Base-by-base conservation (phyloP, 164 flowering plant species). In the Malania oleifera region DNA sequence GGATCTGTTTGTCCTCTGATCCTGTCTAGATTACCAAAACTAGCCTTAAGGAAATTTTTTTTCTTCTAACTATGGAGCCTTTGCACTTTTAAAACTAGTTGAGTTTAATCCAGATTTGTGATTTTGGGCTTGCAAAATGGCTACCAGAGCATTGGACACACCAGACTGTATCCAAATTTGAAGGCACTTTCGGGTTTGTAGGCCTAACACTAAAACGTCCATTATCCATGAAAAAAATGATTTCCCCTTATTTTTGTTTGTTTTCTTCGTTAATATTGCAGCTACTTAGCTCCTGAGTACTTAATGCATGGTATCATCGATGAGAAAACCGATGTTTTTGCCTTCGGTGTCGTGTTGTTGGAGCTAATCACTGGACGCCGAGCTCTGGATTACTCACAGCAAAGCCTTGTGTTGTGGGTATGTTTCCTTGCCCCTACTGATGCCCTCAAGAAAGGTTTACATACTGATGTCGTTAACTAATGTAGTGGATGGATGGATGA, bases 101-200 rank as follows among this genome's bases (percentile, higher is more conserved):
- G 2, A 43, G 2, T 52, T 46, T 2, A n/a, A 20, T 76, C 37
- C 86, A 93, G 99, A 85, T 93, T 47, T 88, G 86, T 60, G 99
- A 93, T 76, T 93, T 93, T 63, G 99, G 99, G 56, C 95, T 90
- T 5, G 89, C 99, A 26, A 93, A 90, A 76, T 93, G 99, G 99
- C 81, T 93, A 26, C 99, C 99, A 1, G 81, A 86, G 64, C 75
- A 85, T 23, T 93, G 95, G 95, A 88, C 91, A 58, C 97, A 91
- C 64, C 93, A 79, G 19, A 78, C 78, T 5, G 77, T 90, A 5
- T 76, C 95, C 20, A 78, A 75, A 50, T 82, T 88, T 51, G 95
- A 90, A 73, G 99, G 99, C 68, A 93, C 97, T 48, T 84, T 92
- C 45, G 98, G 98, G 98, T 77, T 13, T 43, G 76, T 69, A 26